These are phyloP conservation scores for Dactylis glomerata DNA, from an alignment of 176 grass and related monocot species.

Conservation along the genomic window DNA sequence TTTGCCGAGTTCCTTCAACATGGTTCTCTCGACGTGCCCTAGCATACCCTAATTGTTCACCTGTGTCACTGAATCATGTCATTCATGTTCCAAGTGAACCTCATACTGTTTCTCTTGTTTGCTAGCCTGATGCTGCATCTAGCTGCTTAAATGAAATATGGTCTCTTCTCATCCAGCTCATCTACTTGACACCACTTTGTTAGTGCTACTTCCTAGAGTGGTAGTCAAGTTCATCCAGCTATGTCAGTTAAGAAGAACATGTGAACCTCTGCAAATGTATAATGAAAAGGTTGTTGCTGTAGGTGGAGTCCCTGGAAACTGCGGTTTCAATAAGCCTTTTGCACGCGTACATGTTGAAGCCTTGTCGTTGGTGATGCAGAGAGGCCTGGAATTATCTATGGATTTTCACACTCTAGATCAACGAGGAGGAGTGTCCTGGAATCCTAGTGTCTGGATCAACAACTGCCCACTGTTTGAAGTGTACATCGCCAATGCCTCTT, in stretches of 20 bases:
- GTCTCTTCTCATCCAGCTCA: not conserved
- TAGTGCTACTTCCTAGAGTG: slow-evolving; percentile 27
- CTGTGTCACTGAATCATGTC: no score
- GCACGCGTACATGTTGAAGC: slow-evolving; percentile 55
- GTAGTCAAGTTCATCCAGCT: not conserved
- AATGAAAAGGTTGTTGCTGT: slow-evolving; percentile 82
- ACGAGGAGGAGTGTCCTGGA: no score
- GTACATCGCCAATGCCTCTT: no score
- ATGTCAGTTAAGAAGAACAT: slow-evolving; percentile 12
- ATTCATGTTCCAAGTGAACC: no score
- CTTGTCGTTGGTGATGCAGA: slow-evolving; percentile 38
- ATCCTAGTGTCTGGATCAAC: no score
- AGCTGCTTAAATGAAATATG: slow-evolving; percentile 34
- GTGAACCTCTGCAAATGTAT: slow-evolving; percentile 58
- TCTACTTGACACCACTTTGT: slow-evolving; percentile 10
- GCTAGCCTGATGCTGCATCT: no score
- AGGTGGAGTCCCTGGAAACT: slow-evolving; percentile 55
- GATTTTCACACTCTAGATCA: slow-evolving; percentile 36
- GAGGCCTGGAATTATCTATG: slow-evolving; percentile 47
- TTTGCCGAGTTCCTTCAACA: no score
- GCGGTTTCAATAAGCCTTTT: slow-evolving; percentile 65
- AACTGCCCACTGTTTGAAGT: no score
- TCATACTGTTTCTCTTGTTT: no score
- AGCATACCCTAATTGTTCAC: no score
- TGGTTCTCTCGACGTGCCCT: no score